These are phyloP conservation scores for Ceratocystis alfenasii DNA, from an alignment of 2,329 filamentous ascomycete genomes.

Conservation along the genomic window DNA sequence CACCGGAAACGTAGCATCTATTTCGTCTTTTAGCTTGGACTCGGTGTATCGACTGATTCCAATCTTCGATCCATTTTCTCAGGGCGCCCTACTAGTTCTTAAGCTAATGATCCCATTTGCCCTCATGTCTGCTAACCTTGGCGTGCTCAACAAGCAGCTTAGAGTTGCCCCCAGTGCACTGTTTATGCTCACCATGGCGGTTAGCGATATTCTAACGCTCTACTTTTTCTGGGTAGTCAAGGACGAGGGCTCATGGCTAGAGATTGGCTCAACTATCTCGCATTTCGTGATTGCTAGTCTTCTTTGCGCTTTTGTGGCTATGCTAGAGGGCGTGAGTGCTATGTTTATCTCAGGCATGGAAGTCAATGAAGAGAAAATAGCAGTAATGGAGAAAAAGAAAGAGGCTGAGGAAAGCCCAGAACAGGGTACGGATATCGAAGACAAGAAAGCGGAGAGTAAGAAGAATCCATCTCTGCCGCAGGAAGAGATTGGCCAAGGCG, in stretches of 20 bases:
- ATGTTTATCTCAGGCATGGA: constrained; percentile 71
- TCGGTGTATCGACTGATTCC: constrained; percentile 79
- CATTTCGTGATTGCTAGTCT: constrained; percentile 89
- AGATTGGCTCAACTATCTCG: constrained; percentile 93
- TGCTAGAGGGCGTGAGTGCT: constrained; percentile 73
- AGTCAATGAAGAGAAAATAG: constrained; percentile 34
- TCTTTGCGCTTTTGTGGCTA: constrained; percentile 81
- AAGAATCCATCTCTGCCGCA: neutral
- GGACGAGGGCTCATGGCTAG: constrained; percentile 92
- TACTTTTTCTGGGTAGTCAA: constrained; percentile 97
- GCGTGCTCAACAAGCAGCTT: constrained; percentile 73
- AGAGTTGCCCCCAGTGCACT: constrained; percentile 77
- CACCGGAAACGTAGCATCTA: constrained; percentile 87
- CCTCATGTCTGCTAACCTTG: constrained; percentile 84
- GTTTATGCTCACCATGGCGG: constrained; percentile 88
- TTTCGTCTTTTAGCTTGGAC: constrained; percentile 88
- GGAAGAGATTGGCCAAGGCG: neutral
- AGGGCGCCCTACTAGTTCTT: constrained; percentile 72
- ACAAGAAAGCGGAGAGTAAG: neutral
- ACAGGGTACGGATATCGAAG: neutral
- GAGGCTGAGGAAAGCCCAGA: neutral
- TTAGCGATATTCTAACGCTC: constrained; percentile 81
- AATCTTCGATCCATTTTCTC: constrained; percentile 85
- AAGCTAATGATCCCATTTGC: constrained; percentile 92
- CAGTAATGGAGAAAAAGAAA: constrained; percentile 25